Evolutionary conservation across 257 asterid species (phyloP).

Genomic region (Nyctanthes arbortristis): DNA sequence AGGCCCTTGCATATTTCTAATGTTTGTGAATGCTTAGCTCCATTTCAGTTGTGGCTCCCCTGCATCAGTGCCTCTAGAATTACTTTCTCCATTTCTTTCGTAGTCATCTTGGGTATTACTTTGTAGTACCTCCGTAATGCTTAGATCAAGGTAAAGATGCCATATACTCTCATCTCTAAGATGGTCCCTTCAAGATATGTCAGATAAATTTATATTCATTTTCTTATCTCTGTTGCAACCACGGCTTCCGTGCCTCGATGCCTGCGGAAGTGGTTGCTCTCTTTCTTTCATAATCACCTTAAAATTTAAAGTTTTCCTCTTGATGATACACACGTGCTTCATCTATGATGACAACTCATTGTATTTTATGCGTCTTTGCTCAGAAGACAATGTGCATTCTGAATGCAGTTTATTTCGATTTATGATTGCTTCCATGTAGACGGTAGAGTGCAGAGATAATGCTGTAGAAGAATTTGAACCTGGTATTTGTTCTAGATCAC

Average conservation of each 20-base stretch:
- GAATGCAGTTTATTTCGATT: background rate
- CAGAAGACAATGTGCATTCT: background rate
- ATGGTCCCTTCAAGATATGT: no score
- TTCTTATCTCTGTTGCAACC: no score
- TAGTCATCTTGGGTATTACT: background rate
- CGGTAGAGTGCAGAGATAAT: background rate
- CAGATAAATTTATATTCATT: no score
- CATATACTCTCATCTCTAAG: no score
- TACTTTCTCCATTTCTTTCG: background rate
- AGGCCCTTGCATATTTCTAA: conserved; percentile 2
- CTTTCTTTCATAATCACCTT: no score
- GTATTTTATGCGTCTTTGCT: background rate
- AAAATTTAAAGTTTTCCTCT: background rate
- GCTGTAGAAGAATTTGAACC: background rate
- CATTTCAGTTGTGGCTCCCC: background rate
- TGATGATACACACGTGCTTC: background rate
- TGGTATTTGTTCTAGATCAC: background rate
- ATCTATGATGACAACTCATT: background rate
- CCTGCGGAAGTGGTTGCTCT: no score
- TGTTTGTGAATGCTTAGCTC: conserved; percentile 2
- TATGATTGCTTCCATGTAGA: background rate
- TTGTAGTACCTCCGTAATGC: no score
- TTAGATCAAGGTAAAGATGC: no score
- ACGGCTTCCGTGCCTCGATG: no score
- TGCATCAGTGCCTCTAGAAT: background rate